Evolutionary conservation across 2,329 filamentous ascomycete species (phyloP).

Genomic region (Mycosphaerella arachidis): DNA sequence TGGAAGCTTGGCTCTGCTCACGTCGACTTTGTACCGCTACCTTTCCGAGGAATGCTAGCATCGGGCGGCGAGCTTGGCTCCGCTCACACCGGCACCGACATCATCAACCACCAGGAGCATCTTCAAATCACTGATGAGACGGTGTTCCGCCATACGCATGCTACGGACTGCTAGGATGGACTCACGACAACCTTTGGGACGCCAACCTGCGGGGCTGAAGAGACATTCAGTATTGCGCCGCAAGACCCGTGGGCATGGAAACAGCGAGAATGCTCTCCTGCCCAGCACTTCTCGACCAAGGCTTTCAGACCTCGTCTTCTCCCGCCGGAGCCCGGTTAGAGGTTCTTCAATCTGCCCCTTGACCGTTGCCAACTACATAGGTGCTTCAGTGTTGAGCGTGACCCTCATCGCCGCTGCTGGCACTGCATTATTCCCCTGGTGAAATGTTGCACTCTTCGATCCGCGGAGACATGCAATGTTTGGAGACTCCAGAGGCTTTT

Average conservation of each 20-base stretch:
- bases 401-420: not conserved
- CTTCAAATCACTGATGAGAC: not conserved
- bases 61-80: not conserved
- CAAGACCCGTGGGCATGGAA: not conserved
- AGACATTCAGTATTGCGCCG: not conserved
- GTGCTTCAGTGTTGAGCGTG: not conserved
- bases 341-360: not conserved
- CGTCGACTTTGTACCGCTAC: not conserved
- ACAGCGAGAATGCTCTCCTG: not conserved
- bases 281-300: not conserved
- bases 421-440: not conserved
- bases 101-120: not conserved
- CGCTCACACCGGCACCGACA: not conserved
- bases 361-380: not conserved
- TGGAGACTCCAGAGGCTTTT: not conserved
- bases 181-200: not conserved
- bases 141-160: not conserved
- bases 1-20: not conserved
- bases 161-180: not conserved
- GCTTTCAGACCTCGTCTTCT: not conserved
- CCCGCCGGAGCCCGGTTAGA: not conserved
- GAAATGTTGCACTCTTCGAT: not conserved
- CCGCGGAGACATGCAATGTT: not conserved
- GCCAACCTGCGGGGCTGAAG: not conserved
- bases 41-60: not conserved